Percentiles rank a stretch among this genome's conserved stretches.
phyloP scores from a whole-genome alignment of 148 eudicot genomes.

The Rhododendron ovatum region DNA sequence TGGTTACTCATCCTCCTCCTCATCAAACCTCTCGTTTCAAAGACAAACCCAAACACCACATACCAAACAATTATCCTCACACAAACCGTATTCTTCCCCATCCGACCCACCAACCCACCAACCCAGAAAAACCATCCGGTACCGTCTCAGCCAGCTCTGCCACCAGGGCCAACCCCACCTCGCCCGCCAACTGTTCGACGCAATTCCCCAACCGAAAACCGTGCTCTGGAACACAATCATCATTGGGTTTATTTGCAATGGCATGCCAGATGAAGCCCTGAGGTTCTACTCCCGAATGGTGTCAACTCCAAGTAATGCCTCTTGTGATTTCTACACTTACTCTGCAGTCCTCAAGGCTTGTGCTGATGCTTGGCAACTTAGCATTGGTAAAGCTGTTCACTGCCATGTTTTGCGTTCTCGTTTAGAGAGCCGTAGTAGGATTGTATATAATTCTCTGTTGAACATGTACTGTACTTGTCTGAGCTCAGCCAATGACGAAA shows the following conservation, averaged over 20 bases:
- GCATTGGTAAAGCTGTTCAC: constrained; percentile 74
- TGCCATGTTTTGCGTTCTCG: constrained; percentile 60
- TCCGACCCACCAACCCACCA: neutral
- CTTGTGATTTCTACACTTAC: constrained; percentile 68
- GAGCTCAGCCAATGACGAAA: neutral
- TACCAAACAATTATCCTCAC: constrained; percentile 2
- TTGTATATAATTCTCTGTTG: constrained; percentile 78
- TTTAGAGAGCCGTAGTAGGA: constrained; percentile 47
- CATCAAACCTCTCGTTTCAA: neutral
- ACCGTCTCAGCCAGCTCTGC: neutral
- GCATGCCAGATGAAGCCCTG: constrained; percentile 58
- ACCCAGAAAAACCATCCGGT: neutral
- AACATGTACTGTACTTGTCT: constrained; percentile 77
- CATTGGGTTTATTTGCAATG: constrained; percentile 81
- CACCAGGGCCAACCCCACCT: constrained; percentile 29
- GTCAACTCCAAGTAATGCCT: constrained; percentile 2
- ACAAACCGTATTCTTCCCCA: neutral
- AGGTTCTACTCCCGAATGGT: constrained; percentile 53
- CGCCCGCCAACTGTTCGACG: constrained; percentile 84
- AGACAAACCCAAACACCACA: neutral
- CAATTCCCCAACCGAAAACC: constrained; percentile 68
- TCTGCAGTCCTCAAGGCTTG: constrained; percentile 90
- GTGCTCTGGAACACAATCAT: constrained; percentile 87
- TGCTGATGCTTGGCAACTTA: constrained; percentile 49
- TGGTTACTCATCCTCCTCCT: neutral